Percentiles rank a stretch among this genome's conserved stretches.
These are phyloP conservation scores for Clarireedia sp. DNA, from an alignment of 2,329 filamentous ascomycete genomes.

Conservation along the genomic window DNA sequence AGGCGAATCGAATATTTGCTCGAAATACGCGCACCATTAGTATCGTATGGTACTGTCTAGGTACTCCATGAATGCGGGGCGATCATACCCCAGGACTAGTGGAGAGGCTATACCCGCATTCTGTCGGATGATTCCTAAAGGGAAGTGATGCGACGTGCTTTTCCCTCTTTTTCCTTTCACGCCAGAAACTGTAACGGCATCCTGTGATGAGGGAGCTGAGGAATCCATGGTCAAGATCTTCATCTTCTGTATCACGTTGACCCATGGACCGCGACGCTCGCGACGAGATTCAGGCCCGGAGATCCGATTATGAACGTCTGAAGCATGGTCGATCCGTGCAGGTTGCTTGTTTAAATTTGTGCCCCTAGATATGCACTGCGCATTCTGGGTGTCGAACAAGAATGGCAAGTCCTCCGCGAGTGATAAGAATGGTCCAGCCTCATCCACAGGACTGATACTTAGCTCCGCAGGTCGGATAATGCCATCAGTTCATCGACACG, in stretches of 20 bases:
- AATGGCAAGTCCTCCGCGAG: too few relatives aligned
- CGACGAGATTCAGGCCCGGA: background rate
- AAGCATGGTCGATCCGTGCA: background rate
- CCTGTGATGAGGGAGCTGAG: too few relatives aligned
- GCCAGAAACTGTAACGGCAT: background rate
- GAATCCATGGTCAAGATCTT: too few relatives aligned
- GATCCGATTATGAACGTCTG: background rate
- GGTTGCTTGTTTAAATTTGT: background rate
- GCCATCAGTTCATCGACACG: background rate
- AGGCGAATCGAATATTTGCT: too few relatives aligned
- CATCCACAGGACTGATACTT: background rate
- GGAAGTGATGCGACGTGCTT: background rate
- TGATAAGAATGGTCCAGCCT: too few relatives aligned
- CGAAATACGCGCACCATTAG: background rate
- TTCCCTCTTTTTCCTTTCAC: background rate
- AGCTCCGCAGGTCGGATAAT: background rate
- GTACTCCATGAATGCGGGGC: constrained; percentile 5
- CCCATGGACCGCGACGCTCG: too few relatives aligned
- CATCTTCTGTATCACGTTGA: too few relatives aligned
- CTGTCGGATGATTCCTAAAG: background rate
- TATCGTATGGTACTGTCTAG: background rate
- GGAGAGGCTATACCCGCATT: constrained; percentile 1
- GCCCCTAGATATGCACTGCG: background rate
- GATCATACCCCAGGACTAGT: constrained; percentile 5
- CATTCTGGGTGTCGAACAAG: background rate